Evolutionary conservation across 768 basidiomycete genomes (phyloP), one percentile per base, ranked within the genome.

Genomic region (Macrolepiota fuliginosa): DNA sequence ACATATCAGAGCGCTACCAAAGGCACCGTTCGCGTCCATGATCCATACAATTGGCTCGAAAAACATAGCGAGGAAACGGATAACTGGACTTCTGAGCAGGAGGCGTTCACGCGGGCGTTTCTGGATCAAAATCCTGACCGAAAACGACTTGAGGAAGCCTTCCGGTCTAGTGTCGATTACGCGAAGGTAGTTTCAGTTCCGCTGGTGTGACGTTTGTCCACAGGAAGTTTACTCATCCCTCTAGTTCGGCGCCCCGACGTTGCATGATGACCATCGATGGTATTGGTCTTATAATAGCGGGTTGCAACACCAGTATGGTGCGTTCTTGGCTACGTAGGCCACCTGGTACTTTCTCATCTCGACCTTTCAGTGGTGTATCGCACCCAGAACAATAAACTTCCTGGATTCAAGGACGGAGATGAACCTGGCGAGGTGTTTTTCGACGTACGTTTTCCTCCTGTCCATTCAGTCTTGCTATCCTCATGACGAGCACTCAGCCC

Each of bases 281-380:
- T 94, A 94, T 67, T 91, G 91, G 89, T 83, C 81, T 67, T 83
- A 88, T 68, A 92, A 94, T 73, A 86, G 83, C 56, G 92, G 91
- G 32, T 80, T 93, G 27, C 86, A 91, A 64, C 79, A 88, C 1
- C 91, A 92, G 68, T 77, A 83, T 58, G 73, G 79, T 80, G 62
- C 32, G 58, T n/a, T 37, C 35, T 39, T 1, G 22, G 2, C n/a
- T 22, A 35, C 22, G 27, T 19, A 22, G 29, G 17, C n/a, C 49
- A n/a, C 7, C 6, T 27, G 10, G 50, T 54, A 59, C 62, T 53
- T 42, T 59, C 58, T 51, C 42, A 53, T 40, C 39, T 36, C 54
- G 17, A 4, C 62, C 24, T 29, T 37, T 11, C 63, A 89, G 89
- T 88, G 29, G 71, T 88, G 62, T 84, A 86, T 69, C 82, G 89